Evolutionary conservation across 148 eudicot genomes (phyloP).

Genomic region (Camellia sinensis): DNA sequence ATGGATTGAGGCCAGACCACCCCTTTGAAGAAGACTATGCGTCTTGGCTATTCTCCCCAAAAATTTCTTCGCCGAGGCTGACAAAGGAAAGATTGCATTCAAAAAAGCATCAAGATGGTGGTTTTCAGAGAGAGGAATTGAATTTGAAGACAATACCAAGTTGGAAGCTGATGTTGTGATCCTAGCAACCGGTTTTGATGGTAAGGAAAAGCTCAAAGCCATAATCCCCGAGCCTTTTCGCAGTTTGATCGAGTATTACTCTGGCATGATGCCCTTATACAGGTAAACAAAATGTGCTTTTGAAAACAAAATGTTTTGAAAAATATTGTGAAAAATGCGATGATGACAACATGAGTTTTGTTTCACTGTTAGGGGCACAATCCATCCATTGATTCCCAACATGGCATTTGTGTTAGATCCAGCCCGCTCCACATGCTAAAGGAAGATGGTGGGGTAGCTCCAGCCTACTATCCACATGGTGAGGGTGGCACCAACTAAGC

Average conservation of each 20-base stretch:
- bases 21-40: slow-evolving; percentile 92
- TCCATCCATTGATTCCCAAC: slow-evolving; percentile 87
- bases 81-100: slow-evolving; percentile 65
- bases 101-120: slow-evolving; percentile 67
- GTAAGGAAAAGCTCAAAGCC: slow-evolving; percentile 60
- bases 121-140: slow-evolving; percentile 72
- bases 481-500: no score
- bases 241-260: slow-evolving; percentile 56
- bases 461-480: no score
- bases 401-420: no score
- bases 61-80: slow-evolving; percentile 67
- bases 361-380: slow-evolving; percentile 54
- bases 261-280: slow-evolving; percentile 84
- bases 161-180: slow-evolving; percentile 79
- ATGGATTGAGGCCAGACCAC: slow-evolving; percentile 80
- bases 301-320: neutral
- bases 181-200: slow-evolving; percentile 87
- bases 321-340: neutral
- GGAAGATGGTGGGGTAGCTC: no score
- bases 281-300: slow-evolving; percentile 34
- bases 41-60: slow-evolving; percentile 93
- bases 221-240: slow-evolving; percentile 72
- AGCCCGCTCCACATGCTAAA: no score
- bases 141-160: slow-evolving; percentile 61
- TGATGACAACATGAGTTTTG: neutral